phyloP scores from a whole-genome alignment of 257 asterid genomes.

The Solanum sejunctum region DNA sequence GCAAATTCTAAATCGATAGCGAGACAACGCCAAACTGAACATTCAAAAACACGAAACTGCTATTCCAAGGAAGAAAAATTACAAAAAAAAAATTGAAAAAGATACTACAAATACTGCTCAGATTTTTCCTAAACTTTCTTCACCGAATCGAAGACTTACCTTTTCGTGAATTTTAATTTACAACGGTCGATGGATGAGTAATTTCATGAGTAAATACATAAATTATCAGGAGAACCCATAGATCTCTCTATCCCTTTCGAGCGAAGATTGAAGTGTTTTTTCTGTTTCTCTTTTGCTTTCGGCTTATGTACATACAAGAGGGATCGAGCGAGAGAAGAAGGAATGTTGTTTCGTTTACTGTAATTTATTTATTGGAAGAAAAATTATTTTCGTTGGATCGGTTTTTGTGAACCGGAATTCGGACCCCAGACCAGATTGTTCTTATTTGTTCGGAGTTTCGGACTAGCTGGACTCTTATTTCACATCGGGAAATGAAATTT shows the following conservation, averaged over 20 bases:
- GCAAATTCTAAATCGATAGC: slow-evolving; percentile 39
- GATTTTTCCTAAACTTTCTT: neutral
- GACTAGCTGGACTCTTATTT: neutral
- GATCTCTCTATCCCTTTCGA: slow-evolving; percentile 15
- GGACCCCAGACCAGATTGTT: neutral
- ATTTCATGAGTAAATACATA: slow-evolving; percentile 12
- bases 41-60: neutral
- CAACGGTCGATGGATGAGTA: slow-evolving; percentile 1
- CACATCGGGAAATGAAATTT: neutral
- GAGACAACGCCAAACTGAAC: slow-evolving; percentile 28
- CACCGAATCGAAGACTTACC: slow-evolving; percentile 3
- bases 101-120: neutral
- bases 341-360: neutral
- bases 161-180: slow-evolving; percentile 16
- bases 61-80: neutral
- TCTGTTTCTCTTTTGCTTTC: slow-evolving; percentile 1
- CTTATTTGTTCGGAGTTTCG: neutral
- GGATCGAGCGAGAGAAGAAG: slow-evolving; percentile 29
- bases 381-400: neutral
- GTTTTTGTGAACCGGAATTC: neutral
- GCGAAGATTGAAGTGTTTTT: slow-evolving; percentile 2
- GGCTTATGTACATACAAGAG: slow-evolving; percentile 9
- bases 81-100: neutral
- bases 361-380: neutral
- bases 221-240: slow-evolving; percentile 1